Evolutionary conservation across 2,329 filamentous ascomycete genomes (phyloP).

Genomic region (Chrysoporthe deuterocubensis): DNA sequence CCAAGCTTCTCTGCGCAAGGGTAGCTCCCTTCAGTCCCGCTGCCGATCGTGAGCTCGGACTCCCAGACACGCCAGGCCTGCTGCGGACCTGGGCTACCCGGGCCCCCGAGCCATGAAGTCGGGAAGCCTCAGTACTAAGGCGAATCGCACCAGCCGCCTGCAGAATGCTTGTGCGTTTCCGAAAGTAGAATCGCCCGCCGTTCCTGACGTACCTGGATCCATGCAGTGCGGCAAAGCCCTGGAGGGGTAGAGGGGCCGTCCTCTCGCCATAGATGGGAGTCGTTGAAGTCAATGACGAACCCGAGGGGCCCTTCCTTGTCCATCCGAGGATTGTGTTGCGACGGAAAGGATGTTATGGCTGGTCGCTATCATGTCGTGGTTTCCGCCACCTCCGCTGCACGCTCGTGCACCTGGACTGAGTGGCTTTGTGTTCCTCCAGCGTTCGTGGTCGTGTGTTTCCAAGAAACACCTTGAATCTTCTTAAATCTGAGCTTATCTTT

Average conservation of each 20-base stretch:
- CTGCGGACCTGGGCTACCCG: conserved; percentile 15
- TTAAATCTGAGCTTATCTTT: background rate
- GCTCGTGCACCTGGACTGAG: background rate
- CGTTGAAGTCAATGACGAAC: conserved; percentile 8
- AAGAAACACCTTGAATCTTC: conserved; percentile 11
- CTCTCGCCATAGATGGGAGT: background rate
- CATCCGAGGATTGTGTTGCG: background rate
- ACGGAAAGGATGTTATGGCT: background rate
- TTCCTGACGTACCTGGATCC: conserved; percentile 6
- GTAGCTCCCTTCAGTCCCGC: background rate
- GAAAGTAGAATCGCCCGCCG: conserved; percentile 5
- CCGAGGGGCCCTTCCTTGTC: conserved; percentile 3
- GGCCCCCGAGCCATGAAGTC: background rate
- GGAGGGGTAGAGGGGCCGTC: background rate
- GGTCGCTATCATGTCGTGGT: background rate
- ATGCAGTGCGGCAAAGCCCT: conserved; percentile 3
- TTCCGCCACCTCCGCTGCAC: background rate
- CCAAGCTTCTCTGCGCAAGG: conserved; percentile 8
- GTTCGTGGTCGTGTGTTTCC: conserved; percentile 20
- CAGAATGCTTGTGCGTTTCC: conserved; percentile 2
- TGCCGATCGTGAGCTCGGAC: background rate
- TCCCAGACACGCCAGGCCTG: background rate
- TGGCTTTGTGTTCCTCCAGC: background rate
- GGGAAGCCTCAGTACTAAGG: background rate
- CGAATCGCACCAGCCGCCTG: background rate